These are phyloP conservation scores for Kurtzmaniella quercitrusa DNA, from an alignment of 1,139 yeast species.

Conservation along the genomic window DNA sequence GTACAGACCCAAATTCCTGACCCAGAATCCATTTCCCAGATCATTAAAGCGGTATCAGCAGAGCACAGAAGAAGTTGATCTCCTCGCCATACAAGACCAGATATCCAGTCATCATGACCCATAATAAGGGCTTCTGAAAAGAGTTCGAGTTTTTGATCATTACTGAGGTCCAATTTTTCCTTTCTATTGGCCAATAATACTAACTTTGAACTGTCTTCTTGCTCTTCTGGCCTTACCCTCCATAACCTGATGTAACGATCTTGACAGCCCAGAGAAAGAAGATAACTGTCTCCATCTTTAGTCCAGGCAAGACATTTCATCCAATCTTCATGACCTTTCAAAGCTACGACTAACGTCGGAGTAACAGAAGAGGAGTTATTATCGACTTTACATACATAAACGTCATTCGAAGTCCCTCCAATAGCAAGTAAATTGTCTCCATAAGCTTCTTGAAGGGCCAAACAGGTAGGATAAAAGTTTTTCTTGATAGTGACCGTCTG, in stretches of 20 bases:
- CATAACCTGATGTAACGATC: constrained; percentile 87
- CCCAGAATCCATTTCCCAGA: constrained; percentile 87
- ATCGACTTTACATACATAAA: constrained; percentile 4
- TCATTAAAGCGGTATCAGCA: constrained; percentile 90
- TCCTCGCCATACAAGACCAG: constrained; percentile 74
- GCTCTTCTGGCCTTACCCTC: constrained; percentile 60
- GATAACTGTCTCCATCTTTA: constrained; percentile 45
- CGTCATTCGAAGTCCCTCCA: constrained; percentile 62
- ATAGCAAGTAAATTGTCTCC: constrained; percentile 57
- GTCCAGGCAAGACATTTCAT: constrained; percentile 67
- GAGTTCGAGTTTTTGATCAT: constrained; percentile 10
- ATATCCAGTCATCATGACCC: constrained; percentile 99
- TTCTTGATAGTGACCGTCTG: constrained; percentile 35
- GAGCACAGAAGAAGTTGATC: constrained; percentile 71
- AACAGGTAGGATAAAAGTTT: constrained; percentile 62
- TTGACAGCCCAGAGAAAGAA: constrained; percentile 84
- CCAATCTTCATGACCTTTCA: constrained; percentile 96
- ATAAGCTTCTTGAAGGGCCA: constrained; percentile 47
- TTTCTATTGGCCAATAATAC: constrained; percentile 61
- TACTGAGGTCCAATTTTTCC: constrained; percentile 28
- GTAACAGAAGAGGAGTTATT: neutral
- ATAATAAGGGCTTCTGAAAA: constrained; percentile 89
- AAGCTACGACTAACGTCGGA: constrained; percentile 33
- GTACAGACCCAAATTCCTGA: constrained; percentile 92
- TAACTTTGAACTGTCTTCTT: constrained; percentile 50